Percentiles rank a stretch among this genome's conserved stretches.
phyloP scores from a whole-genome alignment of 2,329 filamentous ascomycete species.

The Pseudonectria buxi region DNA sequence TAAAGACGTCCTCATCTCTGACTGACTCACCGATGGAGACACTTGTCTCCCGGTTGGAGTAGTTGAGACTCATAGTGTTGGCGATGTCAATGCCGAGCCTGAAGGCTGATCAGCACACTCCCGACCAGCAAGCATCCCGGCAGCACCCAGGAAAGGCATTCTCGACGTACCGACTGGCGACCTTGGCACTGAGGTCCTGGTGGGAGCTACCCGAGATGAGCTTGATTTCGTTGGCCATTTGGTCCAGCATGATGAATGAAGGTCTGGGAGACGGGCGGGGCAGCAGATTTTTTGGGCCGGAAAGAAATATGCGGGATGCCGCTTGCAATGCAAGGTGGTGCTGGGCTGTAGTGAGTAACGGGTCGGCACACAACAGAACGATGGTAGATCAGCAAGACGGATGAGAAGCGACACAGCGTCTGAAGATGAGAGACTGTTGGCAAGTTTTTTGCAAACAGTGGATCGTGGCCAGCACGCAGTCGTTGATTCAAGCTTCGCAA shows the following conservation, averaged over 20 bases:
- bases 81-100: conserved; percentile 72
- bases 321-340: conserved; percentile 2
- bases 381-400: no score
- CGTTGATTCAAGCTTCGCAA: no score
- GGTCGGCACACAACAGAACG: no score
- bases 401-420: no score
- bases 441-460: no score
- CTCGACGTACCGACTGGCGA: conserved; percentile 35
- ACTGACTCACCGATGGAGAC: conserved; percentile 96
- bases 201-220: conserved; percentile 44
- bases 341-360: no score
- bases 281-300: conserved; percentile 20
- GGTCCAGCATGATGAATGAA: conserved; percentile 30
- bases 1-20: conserved; percentile 96
- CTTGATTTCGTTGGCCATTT: conserved; percentile 49
- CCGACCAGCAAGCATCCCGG: conserved; percentile 4
- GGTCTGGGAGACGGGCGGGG: conserved; percentile 19
- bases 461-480: no score
- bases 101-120: conserved; percentile 19
- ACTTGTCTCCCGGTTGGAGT: conserved; percentile 80
- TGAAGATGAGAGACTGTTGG: no score
- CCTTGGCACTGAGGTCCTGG: conserved; percentile 39
- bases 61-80: conserved; percentile 74
- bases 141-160: neutral
- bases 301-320: conserved; percentile 15